Evolutionary conservation across 179 eudicot genomes (phyloP).

Genomic region (Drosera spatulata): DNA sequence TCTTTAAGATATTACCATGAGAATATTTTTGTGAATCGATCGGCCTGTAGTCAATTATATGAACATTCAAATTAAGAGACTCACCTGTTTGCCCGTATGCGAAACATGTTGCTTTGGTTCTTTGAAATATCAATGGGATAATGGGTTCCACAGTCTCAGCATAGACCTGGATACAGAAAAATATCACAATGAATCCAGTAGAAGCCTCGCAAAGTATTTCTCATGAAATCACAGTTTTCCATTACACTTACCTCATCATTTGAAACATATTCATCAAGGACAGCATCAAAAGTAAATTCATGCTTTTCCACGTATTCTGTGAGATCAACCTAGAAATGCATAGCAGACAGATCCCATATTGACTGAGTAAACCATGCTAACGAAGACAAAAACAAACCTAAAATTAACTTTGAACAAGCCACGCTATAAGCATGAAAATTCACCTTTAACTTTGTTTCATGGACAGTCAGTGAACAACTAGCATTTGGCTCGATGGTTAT

Average conservation of each 20-base stretch:
- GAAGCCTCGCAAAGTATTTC: conserved; percentile 1
- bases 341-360: conserved; percentile 4
- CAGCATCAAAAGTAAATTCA: conserved; percentile 93
- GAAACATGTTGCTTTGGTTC: conserved; percentile 92
- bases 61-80: not conserved
- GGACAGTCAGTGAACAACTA: conserved; percentile 64
- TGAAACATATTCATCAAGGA: conserved; percentile 83
- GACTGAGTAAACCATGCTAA: not conserved
- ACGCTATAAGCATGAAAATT: not conserved
- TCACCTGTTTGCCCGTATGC: conserved; percentile 95
- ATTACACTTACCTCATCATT: conserved; percentile 72
- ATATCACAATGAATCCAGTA: conserved; percentile 5
- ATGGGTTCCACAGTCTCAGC: conserved; percentile 91
- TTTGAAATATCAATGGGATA: conserved; percentile 84
- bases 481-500: conserved; percentile 48
- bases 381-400: not conserved
- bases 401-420: not conserved
- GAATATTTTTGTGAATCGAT: not conserved
- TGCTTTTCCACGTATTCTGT: conserved; percentile 85
- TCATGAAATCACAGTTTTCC: conserved; percentile 1
- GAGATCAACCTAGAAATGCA: conserved; percentile 58
- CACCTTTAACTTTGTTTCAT: conserved; percentile 91
- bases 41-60: not conserved
- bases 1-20: too few species aligned
- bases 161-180: conserved; percentile 44